Conservation (phyloP, 2,329 filamentous ascomycete species). For the Xylariaceae sp. region DNA sequence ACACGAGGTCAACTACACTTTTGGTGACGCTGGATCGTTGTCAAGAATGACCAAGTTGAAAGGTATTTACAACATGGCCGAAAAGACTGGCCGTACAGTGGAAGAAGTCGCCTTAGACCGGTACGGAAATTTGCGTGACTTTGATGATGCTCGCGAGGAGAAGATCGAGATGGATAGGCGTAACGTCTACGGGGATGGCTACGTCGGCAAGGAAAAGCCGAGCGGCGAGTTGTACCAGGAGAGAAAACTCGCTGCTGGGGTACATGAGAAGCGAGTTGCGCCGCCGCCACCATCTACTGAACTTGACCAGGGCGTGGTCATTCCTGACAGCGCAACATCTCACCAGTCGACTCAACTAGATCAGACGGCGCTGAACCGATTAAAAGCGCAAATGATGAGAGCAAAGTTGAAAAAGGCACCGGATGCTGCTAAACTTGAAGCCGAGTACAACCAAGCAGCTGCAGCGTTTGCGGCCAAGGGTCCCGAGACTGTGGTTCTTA, state of each 20-base stretch:
- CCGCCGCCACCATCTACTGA: conserved; percentile 28
- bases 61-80: conserved; percentile 72
- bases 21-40: conserved; percentile 82
- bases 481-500: conserved; percentile 70
- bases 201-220: conserved; percentile 79
- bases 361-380: conserved; percentile 75
- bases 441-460: conserved; percentile 74
- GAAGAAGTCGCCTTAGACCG: conserved; percentile 81
- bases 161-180: conserved; percentile 83
- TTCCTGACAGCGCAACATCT: conserved; percentile 50
- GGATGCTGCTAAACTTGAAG: conserved; percentile 70
- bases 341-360: conserved; percentile 55
- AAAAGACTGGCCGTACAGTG: conserved; percentile 64
- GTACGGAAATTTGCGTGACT: conserved; percentile 74
- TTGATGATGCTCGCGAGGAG: conserved; percentile 91
- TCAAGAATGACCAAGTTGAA: conserved; percentile 97
- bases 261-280: conserved; percentile 34
- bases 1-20: conserved; percentile 69
- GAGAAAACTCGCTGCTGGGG: conserved; percentile 55
- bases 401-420: conserved; percentile 78
- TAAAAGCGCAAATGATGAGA: conserved; percentile 94
- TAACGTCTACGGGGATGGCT: conserved; percentile 76
- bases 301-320: conserved; percentile 50
- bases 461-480: conserved; percentile 53
- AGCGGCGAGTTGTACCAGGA: conserved; percentile 81